Evolutionary conservation across 2,329 filamentous ascomycete genomes (phyloP), one percentile per base, ranked within the genome.

Genomic region (Paramyrothecium roridum): DNA sequence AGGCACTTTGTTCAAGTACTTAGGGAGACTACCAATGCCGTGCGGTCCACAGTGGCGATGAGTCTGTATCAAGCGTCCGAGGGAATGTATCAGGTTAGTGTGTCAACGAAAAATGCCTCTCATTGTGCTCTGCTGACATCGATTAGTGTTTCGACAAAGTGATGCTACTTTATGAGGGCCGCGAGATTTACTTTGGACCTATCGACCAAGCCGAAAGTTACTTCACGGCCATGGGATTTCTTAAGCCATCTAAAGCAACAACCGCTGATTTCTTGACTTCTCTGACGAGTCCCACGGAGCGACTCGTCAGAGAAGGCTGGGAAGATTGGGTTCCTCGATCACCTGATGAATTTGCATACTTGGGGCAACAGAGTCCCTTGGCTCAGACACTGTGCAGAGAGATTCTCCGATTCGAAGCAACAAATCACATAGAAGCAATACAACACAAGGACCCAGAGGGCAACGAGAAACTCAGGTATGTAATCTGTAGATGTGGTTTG

Each of bases 221-320:
- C 66, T 89, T 89, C 61, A 72, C 82, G 55, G 70, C 77, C 16
- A 49, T 56, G 47, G 55, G 51, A 2, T 19, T 50, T 34, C 33
- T 47, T 2, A 51, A 69, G 20, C 72, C 73, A 0, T 62, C 67
- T 0, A 65, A 76, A 3, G 70, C 85, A 59, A 91, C 87, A 0
- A 89, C 87, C 0, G 82, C 86, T 2, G 88, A 91, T 66, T 91
- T 90, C 70, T 70, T 91, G 26, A 90, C 88, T 2, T 84, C 82
- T 1, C 78, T 88, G 47, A 90, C 86, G 1, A 87, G 89, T 63
- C 81, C 84, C 1, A 79, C 77, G 3, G 87, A 89, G 61, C 79
- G 87, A 45, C 75, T 80, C n/a, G 84, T 86, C 63, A 78, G 82
- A 33, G 70, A 76, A 7, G 84, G 83, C 6, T 79, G 74, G 53